A percentile compares a stretch with the other conserved stretches of the same genome.
phyloP scores from a whole-genome alignment of 768 basidiomycete genomes.

The Crucibulum laeve region DNA sequence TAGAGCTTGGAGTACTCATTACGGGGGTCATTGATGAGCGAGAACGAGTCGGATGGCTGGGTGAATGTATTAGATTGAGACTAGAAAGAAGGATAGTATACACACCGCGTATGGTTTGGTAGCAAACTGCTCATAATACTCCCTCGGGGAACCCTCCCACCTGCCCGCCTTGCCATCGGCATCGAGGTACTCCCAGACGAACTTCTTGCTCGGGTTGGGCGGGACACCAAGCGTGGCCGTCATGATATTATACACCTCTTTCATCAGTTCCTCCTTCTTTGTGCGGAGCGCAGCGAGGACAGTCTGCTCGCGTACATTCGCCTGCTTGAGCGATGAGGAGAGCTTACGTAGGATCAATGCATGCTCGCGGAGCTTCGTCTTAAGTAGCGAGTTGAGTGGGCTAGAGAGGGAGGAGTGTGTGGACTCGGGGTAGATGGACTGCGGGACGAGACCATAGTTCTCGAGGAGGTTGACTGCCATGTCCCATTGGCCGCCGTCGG shows the following conservation, averaged over 20 bases:
- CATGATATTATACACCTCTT: conserved; percentile 81
- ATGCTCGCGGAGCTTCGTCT: conserved; percentile 89
- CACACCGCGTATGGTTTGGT: conserved; percentile 52
- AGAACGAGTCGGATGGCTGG: conserved; percentile 76
- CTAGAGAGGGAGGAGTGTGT: conserved; percentile 72
- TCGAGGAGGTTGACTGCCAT: conserved; percentile 64
- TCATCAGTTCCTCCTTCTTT: conserved; percentile 83
- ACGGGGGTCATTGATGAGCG: conserved; percentile 92
- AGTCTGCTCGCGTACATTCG: conserved; percentile 41
- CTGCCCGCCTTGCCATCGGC: conserved; percentile 66
- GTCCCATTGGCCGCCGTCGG: conserved; percentile 94
- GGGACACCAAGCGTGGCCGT: conserved; percentile 85
- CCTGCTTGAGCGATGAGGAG: conserved; percentile 45
- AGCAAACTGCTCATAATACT: conserved; percentile 71
- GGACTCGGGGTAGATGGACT: conserved; percentile 79
- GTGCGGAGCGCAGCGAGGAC: conserved; percentile 56
- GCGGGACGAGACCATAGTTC: conserved; percentile 87
- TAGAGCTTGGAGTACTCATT: conserved; percentile 81
- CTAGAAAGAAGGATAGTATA: conserved; percentile 6
- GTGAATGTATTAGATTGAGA: conserved; percentile 1
- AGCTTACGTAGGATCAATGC: conserved; percentile 75
- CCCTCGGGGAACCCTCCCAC: conserved; percentile 78
- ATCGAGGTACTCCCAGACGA: conserved; percentile 89
- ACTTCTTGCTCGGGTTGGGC: conserved; percentile 62
- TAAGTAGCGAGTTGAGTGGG: conserved; percentile 75